Conservation (phyloP, 306 rosid species). For the Hylodesmum podocarpum region DNA sequence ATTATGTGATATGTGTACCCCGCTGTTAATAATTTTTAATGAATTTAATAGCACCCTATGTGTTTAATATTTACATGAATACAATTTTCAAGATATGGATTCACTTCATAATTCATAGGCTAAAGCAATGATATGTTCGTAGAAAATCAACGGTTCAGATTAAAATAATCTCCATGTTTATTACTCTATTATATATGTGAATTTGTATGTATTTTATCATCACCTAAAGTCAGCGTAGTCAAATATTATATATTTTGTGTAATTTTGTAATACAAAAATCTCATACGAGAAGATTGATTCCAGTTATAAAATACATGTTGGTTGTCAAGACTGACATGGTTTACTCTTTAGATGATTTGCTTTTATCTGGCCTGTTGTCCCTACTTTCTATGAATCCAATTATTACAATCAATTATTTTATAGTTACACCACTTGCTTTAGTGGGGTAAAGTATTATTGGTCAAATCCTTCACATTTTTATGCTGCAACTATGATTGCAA, state of each 20-base stretch:
- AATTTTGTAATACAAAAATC: background rate
- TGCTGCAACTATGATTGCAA: background rate
- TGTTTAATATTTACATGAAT: background rate
- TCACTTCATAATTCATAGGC: background rate
- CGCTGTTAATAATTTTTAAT: background rate
- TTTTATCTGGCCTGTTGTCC: background rate
- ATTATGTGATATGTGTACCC: background rate
- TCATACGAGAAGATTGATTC: background rate
- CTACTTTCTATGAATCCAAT: background rate
- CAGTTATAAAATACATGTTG: background rate
- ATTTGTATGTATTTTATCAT: background rate
- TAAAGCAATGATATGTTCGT: background rate
- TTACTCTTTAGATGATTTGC: constrained; percentile 2
- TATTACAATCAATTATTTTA: background rate
- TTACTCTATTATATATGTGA: no score
- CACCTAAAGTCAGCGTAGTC: background rate
- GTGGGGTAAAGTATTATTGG: background rate
- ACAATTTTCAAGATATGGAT: background rate
- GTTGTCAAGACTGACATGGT: background rate
- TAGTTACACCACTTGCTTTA: background rate
- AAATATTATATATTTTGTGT: background rate
- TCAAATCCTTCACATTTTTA: background rate
- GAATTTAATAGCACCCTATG: background rate
- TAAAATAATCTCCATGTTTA: background rate
- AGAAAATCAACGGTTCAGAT: background rate